Evolutionary conservation across 2,329 filamentous ascomycete genomes (phyloP).

Genomic region (Calonectria henricotiae): DNA sequence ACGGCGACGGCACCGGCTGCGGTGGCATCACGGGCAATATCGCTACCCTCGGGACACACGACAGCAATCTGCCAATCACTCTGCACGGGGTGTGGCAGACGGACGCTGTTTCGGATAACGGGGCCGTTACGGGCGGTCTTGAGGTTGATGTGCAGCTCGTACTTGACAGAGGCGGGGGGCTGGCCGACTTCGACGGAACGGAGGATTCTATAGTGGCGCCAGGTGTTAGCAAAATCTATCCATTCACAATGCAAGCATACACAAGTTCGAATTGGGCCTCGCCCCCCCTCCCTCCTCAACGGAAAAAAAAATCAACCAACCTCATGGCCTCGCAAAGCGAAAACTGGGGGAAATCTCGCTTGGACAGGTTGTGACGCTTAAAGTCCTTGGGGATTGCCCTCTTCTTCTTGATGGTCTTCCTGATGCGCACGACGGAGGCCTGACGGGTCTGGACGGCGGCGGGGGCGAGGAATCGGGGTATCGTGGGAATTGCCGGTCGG

Average conservation of each 20-base stretch:
- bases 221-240: constrained; percentile 35
- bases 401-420: constrained; percentile 71
- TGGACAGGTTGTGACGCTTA: constrained; percentile 77
- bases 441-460: constrained; percentile 64
- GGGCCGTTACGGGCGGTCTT: constrained; percentile 89
- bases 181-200: constrained; percentile 93
- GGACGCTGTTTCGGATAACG: constrained; percentile 88
- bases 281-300: background rate
- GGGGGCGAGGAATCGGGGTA: constrained; percentile 69
- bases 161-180: constrained; percentile 82
- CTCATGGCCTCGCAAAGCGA: constrained; percentile 94
- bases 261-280: constrained; percentile 2
- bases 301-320: constrained; percentile 65
- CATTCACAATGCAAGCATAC: constrained; percentile 12
- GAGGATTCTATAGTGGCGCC: constrained; percentile 78
- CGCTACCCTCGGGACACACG: constrained; percentile 87
- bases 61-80: constrained; percentile 92
- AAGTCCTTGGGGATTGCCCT: constrained; percentile 77
- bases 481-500: constrained; percentile 62
- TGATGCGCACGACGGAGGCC: constrained; percentile 62
- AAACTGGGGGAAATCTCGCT: constrained; percentile 77
- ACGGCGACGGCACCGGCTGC: constrained; percentile 86
- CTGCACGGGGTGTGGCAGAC: constrained; percentile 90
- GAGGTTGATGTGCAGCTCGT: constrained; percentile 89
- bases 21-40: constrained; percentile 81